Conservation (phyloP, 2,329 filamentous ascomycete species). For the Colletotrichum endophyticum region DNA sequence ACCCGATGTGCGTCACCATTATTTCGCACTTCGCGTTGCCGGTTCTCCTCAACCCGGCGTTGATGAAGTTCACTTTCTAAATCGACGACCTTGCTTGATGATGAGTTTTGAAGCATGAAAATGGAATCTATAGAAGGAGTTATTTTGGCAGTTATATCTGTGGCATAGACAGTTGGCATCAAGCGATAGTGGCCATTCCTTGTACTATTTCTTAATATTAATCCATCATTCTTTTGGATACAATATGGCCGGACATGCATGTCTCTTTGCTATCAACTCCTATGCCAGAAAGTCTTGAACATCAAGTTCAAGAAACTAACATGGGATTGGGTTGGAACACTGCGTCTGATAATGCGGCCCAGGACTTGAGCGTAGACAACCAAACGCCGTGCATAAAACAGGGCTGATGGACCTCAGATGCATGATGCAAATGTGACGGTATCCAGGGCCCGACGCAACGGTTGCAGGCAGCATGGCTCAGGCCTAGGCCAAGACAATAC, state of each 20-base stretch:
- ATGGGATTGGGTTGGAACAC: neutral
- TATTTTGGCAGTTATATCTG: neutral
- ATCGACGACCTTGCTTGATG: neutral
- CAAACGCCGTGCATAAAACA: neutral
- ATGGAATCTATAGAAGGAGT: slow-evolving; percentile 1
- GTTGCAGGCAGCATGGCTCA: neutral
- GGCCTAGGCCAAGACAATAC: neutral
- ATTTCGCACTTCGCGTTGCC: slow-evolving; percentile 62
- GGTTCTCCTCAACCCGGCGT: slow-evolving; percentile 64
- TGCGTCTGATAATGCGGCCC: neutral
- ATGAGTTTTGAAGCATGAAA: neutral
- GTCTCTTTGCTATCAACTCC: neutral
- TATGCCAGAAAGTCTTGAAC: neutral
- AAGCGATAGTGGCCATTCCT: neutral
- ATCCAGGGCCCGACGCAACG: neutral
- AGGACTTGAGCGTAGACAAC: neutral
- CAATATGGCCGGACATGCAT: neutral
- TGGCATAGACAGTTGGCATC: neutral
- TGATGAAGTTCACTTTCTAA: slow-evolving; percentile 69
- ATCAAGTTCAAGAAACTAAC: neutral
- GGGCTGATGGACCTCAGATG: neutral
- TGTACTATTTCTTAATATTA: neutral
- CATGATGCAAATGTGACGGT: neutral
- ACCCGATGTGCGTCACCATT: slow-evolving; percentile 57
- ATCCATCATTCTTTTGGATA: neutral